These are phyloP conservation scores for Orbilia oligospora DNA, from an alignment of 2,329 filamentous ascomycete species.

Conservation along the genomic window DNA sequence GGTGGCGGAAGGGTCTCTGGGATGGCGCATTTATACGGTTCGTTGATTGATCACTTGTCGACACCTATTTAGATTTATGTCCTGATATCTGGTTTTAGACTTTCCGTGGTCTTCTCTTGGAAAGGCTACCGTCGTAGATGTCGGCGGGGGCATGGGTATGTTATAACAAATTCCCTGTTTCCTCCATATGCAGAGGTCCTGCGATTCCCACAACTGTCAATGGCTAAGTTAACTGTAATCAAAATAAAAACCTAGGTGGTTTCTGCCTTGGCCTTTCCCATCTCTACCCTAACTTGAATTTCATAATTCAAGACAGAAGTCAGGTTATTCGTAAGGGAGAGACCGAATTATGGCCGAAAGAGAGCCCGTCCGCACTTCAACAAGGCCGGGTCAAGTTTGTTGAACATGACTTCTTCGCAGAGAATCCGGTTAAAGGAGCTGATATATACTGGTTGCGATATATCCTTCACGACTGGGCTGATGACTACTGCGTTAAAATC, in stretches of 20 bases:
- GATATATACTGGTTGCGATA: slow-evolving; percentile 63
- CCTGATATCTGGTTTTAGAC: slow-evolving; percentile 59
- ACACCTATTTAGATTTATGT: not conserved
- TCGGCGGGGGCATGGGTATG: slow-evolving; percentile 65
- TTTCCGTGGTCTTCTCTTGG: slow-evolving; percentile 64
- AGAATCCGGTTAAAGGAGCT: slow-evolving; percentile 63
- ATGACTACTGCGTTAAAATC: slow-evolving; percentile 62
- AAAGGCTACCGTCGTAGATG: slow-evolving; percentile 64
- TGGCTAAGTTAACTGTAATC: not conserved
- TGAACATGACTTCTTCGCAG: slow-evolving; percentile 64
- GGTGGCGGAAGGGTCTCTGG: slow-evolving; percentile 64
- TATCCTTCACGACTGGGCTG: slow-evolving; percentile 64
- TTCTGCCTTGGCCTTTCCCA: slow-evolving; percentile 66
- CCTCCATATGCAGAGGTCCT: not conserved
- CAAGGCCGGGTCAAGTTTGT: slow-evolving; percentile 43
- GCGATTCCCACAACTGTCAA: too few relatives aligned
- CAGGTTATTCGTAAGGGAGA: slow-evolving; percentile 63
- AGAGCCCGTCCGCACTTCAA: slow-evolving; percentile 63
- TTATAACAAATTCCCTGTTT: not conserved
- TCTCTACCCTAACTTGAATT: slow-evolving; percentile 65
- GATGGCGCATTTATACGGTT: slow-evolving; percentile 64
- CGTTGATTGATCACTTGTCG: slow-evolving; percentile 24
- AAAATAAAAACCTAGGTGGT: slow-evolving; percentile 30
- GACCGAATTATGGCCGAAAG: slow-evolving; percentile 64
- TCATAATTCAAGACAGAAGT: slow-evolving; percentile 67